Evolutionary conservation across 345 rosid genomes (phyloP).

Genomic region (Odontarrhena argentea): DNA sequence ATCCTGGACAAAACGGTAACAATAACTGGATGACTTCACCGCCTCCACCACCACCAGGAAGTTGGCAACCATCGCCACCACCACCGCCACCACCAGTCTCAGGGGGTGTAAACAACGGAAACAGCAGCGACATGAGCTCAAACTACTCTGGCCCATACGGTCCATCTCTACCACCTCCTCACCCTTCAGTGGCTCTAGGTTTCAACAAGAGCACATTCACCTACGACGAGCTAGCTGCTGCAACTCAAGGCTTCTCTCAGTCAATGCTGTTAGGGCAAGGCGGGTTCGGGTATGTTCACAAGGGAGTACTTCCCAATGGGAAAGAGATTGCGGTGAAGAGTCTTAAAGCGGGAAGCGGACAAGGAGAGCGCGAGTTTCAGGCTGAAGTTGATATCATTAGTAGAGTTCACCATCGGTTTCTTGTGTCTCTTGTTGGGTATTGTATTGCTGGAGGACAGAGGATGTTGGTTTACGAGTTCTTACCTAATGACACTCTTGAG

Average conservation of each 20-base stretch:
- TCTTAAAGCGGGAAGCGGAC: slow-evolving; percentile 79
- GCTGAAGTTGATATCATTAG: slow-evolving; percentile 92
- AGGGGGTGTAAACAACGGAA: slow-evolving; percentile 30
- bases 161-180: slow-evolving; percentile 61
- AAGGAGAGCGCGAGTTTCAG: slow-evolving; percentile 81
- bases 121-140: slow-evolving; percentile 63
- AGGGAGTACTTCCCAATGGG: slow-evolving; percentile 70
- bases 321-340: slow-evolving; percentile 89
- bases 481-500: slow-evolving; percentile 73
- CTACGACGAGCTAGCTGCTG: slow-evolving; percentile 72
- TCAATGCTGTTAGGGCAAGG: slow-evolving; percentile 74
- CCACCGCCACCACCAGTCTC: slow-evolving; percentile 41
- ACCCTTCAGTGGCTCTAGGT: slow-evolving; percentile 58
- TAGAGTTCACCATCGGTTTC: slow-evolving; percentile 87
- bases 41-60: slow-evolving; percentile 48
- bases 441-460: slow-evolving; percentile 60
- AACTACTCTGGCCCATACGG: slow-evolving; percentile 57
- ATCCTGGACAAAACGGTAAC: slow-evolving; percentile 38
- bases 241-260: slow-evolving; percentile 72
- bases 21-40: slow-evolving; percentile 45
- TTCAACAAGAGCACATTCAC: slow-evolving; percentile 63
- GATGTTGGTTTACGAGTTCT: slow-evolving; percentile 74
- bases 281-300: slow-evolving; percentile 84
- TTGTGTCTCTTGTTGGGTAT: slow-evolving; percentile 87
- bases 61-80: slow-evolving; percentile 43